phyloP scores from a whole-genome alignment of 306 rosid species.

The Gastrolobium bilobum region DNA sequence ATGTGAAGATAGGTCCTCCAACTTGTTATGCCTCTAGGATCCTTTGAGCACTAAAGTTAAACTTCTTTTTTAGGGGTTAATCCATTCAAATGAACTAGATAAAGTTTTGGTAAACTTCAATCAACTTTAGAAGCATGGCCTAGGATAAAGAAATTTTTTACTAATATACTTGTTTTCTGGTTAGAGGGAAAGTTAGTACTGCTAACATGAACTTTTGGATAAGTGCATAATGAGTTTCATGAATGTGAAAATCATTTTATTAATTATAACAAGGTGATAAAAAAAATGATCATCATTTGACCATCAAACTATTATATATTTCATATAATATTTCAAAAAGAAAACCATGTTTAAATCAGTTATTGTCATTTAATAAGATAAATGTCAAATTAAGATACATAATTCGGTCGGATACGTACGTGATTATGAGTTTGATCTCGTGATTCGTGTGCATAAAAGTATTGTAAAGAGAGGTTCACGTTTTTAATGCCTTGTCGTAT shows the following conservation, averaged over 20 bases:
- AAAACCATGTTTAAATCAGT: slow-evolving; percentile 1
- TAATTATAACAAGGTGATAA: not conserved
- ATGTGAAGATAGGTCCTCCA: slow-evolving; percentile 78
- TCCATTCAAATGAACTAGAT: slow-evolving; percentile 23
- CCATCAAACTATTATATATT: not conserved
- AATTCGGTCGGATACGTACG: too few relatives aligned
- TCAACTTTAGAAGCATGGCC: slow-evolving; percentile 19
- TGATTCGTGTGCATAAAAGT: too few relatives aligned
- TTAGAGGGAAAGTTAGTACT: slow-evolving; percentile 13
- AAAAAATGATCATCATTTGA: not conserved
- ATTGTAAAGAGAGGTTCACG: too few relatives aligned
- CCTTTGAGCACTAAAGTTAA: slow-evolving; percentile 48
- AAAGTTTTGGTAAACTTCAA: slow-evolving; percentile 44
- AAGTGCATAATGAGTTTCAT: slow-evolving; percentile 35
- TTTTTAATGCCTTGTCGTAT: too few relatives aligned
- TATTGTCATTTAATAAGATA: not conserved
- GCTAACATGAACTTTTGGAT: slow-evolving; percentile 28
- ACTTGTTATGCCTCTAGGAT: slow-evolving; percentile 55
- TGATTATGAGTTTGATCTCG: too few relatives aligned
- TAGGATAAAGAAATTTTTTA: slow-evolving; percentile 30
- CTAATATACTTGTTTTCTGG: not conserved
- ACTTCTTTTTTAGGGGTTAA: slow-evolving; percentile 44
- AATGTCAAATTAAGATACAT: not conserved
- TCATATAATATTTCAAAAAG: not conserved
- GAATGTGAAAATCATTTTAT: slow-evolving; percentile 19